These are phyloP conservation scores for Mycena sp. DNA, from an alignment of 1,284 basidiomycete species.

Conservation along the genomic window DNA sequence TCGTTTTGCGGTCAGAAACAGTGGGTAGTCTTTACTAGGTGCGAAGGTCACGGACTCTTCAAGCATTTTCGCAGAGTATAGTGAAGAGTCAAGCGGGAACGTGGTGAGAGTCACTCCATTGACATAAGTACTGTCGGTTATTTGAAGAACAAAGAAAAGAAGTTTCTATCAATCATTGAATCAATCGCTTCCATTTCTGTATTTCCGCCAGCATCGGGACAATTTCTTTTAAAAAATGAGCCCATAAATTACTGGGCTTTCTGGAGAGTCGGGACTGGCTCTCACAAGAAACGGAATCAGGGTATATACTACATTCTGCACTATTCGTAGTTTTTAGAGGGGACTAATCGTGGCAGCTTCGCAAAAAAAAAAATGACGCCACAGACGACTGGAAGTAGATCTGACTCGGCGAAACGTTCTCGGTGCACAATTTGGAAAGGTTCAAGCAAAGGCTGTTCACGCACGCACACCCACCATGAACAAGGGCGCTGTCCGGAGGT, in stretches of 20 bases:
- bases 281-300: too few relatives aligned
- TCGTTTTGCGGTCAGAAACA: conserved; percentile 63
- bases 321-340: too few relatives aligned
- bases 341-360: too few relatives aligned
- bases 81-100: background rate
- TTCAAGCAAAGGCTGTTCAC: background rate
- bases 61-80: conserved; percentile 36
- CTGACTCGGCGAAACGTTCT: conserved; percentile 22
- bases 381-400: too few relatives aligned
- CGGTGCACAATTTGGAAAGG: background rate
- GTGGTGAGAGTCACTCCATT: conserved; percentile 8
- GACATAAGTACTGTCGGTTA: too few relatives aligned
- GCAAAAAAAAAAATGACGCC: too few relatives aligned
- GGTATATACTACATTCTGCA: too few relatives aligned
- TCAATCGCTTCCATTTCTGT: conserved; percentile 10
- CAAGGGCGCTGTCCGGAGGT: conserved; percentile 17
- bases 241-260: too few relatives aligned
- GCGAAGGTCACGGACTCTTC: conserved; percentile 44
- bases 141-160: too few relatives aligned
- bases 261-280: too few relatives aligned
- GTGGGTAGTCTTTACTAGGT: conserved; percentile 52
- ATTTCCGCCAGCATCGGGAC: background rate
- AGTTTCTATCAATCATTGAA: too few relatives aligned
- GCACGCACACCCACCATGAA: background rate
- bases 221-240: background rate